Evolutionary conservation across 2,329 filamentous ascomycete genomes (phyloP), one percentile per base, ranked within the genome.

Genomic region (Penicillium frequentans): DNA sequence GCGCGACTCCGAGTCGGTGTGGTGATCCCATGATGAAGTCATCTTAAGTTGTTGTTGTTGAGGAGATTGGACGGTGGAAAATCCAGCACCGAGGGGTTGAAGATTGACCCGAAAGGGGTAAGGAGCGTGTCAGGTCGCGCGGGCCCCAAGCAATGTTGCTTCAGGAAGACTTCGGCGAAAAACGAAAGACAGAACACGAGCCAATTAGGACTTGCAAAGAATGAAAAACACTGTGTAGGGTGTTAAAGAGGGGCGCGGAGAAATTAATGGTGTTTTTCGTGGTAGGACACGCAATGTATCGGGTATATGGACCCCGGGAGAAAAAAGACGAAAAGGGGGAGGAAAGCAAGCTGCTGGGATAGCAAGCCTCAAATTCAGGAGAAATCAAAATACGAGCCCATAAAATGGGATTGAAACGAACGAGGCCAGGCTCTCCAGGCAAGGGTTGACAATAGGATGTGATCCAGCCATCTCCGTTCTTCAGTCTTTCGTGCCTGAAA

Each of bases 1-100:
- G 69, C 95, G 88, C 67, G 78, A 72, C 68, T 79, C 76, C 49
- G 73, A 60, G 52, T 78, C 76, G n/a, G 65, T 56, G 48, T 70
- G 61, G 23, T 66, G 67, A 19, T 69, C 65, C 50, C 50, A 53
- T 7, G 64, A 63, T 24, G 70, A 67, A 51, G 70, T 58, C 71
- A 73, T 73, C 39, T 59, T 68, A 59, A 35, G 31, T 19, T 23
- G 31, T 35, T 54, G 44, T 31, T 54, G 44, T 31, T 31, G 42
- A 7, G 50, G 23, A 10, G 46, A 29, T 48, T 39, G 35, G 49
- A 37, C 43, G 54, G 57, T 60, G 52, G 50, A 56, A 56, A 56
- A 26, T 55, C 55, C 58, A 63, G 61, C 58, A 58, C 57, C 57
- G 49, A 59, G 47, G 56, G 43, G 39, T 60, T 26, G 56, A 62